Evolutionary conservation across 2,329 filamentous ascomycete genomes (phyloP), one percentile per base, ranked within the genome.

Genomic region (Xylariaceae sp.): DNA sequence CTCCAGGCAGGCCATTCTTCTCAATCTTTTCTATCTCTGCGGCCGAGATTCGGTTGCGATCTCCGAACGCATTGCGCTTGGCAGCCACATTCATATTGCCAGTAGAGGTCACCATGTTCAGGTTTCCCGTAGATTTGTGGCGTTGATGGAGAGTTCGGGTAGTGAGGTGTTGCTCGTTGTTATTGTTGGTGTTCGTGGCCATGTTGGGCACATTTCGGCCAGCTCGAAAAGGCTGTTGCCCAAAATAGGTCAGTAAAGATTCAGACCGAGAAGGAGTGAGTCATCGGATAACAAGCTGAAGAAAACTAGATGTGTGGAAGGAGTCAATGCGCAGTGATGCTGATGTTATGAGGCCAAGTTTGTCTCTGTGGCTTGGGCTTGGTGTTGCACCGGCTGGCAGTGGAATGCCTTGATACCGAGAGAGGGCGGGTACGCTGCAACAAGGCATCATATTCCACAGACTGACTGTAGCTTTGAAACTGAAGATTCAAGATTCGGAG

Each of bases 1-100:
- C 50, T 63, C 31, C 69, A 60, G 45, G 73, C 64, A 22, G 60
- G 64, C 62, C 63, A 34, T 60, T 58, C 53, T 18, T 53, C 40
- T 31, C 59, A 50, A 51, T 45, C 43, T 48, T 50, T 13, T 54
- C 38, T 42, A 69, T 67, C 43, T 53, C 55, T 28, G 7, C 7
- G 7, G 22, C 22, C 22, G 22, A 5, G 7, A 28, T 28, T 4
- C 22, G 22, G 22, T 88, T 94, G 56, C 94, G 81, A 68, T 96
- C 91, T 45, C 83, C 88, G 70, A 95, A 91, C 12, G 84, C 89
- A 56, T 86, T 84, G 60, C 91, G 85, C 75, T 92, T 94, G 50
- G 85, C 77, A 51, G 82, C 78, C 48, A 79, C 78, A 70, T 86
- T 89, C 58, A 86, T 71, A 38, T 75, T 78, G 45, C 75, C 78